Conservation (phyloP, 495 filamentous ascomycete species). For the Tirmania nivea region DNA sequence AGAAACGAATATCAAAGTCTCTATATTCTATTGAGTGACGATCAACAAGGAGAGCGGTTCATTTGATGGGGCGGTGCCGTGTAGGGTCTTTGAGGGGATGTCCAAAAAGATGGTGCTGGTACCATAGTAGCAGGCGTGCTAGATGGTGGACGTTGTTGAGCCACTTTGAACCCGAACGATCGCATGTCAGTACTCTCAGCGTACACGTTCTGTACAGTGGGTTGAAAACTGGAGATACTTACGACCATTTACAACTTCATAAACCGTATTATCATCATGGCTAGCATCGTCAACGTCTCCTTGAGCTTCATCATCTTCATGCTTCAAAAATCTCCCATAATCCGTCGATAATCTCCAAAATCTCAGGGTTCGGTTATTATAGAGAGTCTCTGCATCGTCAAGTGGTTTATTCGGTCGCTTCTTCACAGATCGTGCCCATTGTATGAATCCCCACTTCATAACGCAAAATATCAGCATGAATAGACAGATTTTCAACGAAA, state of each 20-base stretch:
- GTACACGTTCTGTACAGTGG: not conserved
- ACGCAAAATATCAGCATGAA: not conserved
- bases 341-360: conserved; percentile 14
- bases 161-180: not conserved
- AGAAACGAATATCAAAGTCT: no score
- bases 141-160: not conserved
- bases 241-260: not conserved
- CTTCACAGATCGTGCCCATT: conserved; percentile 4
- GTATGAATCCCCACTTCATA: conserved; percentile 9
- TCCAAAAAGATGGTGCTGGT: not conserved
- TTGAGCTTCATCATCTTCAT: not conserved
- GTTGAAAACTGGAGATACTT: not conserved
- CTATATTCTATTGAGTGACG: no score
- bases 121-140: no score
- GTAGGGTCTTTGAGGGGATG: not conserved
- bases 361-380: conserved; percentile 13
- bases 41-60: no score
- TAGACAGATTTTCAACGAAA: not conserved
- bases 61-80: not conserved
- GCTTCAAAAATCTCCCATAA: conserved; percentile 4
- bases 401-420: conserved; percentile 3
- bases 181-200: not conserved
- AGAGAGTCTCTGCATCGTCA: conserved; percentile 6
- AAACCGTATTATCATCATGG: not conserved
- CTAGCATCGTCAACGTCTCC: not conserved